Percentiles rank a stretch among this genome's conserved stretches.
These are phyloP conservation scores for Trypanosoma theileri DNA, from an alignment of 208 protist species.

Conservation along the genomic window DNA sequence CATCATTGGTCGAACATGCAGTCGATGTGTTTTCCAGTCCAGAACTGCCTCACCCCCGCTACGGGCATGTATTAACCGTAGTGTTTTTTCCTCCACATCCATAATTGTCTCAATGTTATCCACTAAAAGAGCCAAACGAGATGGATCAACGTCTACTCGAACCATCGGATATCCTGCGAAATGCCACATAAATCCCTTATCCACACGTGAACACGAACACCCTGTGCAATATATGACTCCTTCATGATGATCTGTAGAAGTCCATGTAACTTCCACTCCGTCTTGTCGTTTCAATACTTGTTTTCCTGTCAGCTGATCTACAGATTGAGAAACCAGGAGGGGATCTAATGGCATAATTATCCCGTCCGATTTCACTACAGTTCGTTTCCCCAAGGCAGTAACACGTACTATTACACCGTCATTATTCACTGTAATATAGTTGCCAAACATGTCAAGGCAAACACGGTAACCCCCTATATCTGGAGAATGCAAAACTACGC, in stretches of 20 bases:
- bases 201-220: constrained; percentile 2
- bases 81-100: constrained; percentile 7
- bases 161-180: constrained; percentile 18
- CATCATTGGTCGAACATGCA: constrained; percentile 24
- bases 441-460: constrained; percentile 43
- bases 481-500: constrained; percentile 39
- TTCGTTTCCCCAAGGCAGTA: constrained; percentile 18
- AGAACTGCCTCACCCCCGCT: constrained; percentile 28
- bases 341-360: constrained; percentile 14
- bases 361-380: constrained; percentile 2
- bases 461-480: constrained; percentile 37
- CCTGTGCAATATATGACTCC: constrained; percentile 7
- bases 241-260: not conserved
- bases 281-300: constrained; percentile 16
- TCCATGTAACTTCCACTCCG: constrained; percentile 9
- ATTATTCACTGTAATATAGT: constrained; percentile 34
- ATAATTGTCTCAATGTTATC: constrained; percentile 23
- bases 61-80: constrained; percentile 9
- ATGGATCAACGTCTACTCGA: not conserved
- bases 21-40: constrained; percentile 27
- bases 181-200: constrained; percentile 12
- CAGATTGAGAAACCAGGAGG: not conserved
- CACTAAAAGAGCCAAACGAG: constrained; percentile 10
- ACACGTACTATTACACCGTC: constrained; percentile 25
- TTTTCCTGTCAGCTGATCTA: constrained; percentile 6